These are phyloP conservation scores for Allium cepa DNA, from an alignment of 106 monocot genomes.

Conservation along the genomic window DNA sequence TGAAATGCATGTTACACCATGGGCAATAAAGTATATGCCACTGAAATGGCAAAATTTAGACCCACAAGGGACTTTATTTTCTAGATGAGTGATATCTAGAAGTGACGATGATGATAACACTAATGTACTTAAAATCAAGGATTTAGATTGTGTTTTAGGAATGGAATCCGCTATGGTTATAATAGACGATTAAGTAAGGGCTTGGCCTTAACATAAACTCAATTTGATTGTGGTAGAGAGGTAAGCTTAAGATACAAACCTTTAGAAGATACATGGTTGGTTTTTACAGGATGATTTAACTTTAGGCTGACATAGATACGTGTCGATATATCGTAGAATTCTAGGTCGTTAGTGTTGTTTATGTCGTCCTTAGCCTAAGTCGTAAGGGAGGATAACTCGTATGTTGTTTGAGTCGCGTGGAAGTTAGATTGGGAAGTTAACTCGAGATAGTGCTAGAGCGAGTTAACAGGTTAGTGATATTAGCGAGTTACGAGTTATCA, in stretches of 20 bases:
- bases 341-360: too few relatives aligned
- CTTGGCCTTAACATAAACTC: constrained; percentile 93
- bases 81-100: constrained; percentile 86
- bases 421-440: too few relatives aligned
- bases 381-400: too few relatives aligned
- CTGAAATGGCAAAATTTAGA: constrained; percentile 95
- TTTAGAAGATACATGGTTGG: too few relatives aligned
- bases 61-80: constrained; percentile 50
- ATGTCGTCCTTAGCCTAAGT: too few relatives aligned
- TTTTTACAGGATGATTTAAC: too few relatives aligned
- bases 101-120: constrained; percentile 75
- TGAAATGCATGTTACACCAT: constrained; percentile 96
- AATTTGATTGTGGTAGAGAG: constrained; percentile 93
- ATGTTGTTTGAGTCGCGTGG: too few relatives aligned
- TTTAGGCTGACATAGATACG: too few relatives aligned
- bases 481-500: too few relatives aligned
- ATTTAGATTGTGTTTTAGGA: constrained; percentile 89
- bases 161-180: constrained; percentile 99
- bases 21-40: constrained; percentile 94
- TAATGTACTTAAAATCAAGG: constrained; percentile 83
- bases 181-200: constrained; percentile 83
- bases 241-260: constrained; percentile 14
- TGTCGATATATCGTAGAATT: too few relatives aligned
- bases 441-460: too few relatives aligned
- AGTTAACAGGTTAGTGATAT: too few relatives aligned